Conservation (phyloP, 148 eudicot genomes). For the Rhododendron ferrugineum region DNA sequence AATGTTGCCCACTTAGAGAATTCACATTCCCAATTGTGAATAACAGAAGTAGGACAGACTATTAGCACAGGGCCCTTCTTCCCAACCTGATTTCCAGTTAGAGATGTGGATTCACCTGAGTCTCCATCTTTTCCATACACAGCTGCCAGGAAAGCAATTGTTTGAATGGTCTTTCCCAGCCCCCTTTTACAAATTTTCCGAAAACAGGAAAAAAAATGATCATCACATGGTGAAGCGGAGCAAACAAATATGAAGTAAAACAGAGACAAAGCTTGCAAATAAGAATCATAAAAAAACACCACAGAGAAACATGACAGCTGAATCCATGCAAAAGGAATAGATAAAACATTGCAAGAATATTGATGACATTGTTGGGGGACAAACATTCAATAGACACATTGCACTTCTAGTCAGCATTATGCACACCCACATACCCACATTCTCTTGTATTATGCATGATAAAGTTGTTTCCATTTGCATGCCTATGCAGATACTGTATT, state of each 20-base stretch:
- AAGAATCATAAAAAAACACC: background rate
- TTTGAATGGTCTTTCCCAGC: slow-evolving; percentile 93
- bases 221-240: slow-evolving; percentile 3
- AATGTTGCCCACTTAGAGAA: slow-evolving; percentile 88
- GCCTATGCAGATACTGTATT: background rate
- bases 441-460: background rate
- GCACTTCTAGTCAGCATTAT: background rate
- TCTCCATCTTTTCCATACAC: slow-evolving; percentile 78
- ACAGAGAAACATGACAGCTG: background rate
- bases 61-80: slow-evolving; percentile 71
- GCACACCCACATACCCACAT: background rate
- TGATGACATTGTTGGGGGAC: background rate
- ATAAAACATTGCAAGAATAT: background rate
- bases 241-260: background rate
- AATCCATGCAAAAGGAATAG: background rate
- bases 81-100: slow-evolving; percentile 20
- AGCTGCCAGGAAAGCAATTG: slow-evolving; percentile 96
- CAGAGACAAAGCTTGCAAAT: background rate
- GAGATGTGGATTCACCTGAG: slow-evolving; percentile 15
- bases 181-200: slow-evolving; percentile 52
- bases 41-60: slow-evolving; percentile 83
- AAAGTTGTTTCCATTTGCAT: background rate
- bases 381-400: background rate
- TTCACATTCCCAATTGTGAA: slow-evolving; percentile 87
- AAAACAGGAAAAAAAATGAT: slow-evolving; percentile 2